Evolutionary conservation across 306 rosid species (phyloP), one percentile per base, ranked within the genome.

Genomic region (Chamaecrista fasciculata): DNA sequence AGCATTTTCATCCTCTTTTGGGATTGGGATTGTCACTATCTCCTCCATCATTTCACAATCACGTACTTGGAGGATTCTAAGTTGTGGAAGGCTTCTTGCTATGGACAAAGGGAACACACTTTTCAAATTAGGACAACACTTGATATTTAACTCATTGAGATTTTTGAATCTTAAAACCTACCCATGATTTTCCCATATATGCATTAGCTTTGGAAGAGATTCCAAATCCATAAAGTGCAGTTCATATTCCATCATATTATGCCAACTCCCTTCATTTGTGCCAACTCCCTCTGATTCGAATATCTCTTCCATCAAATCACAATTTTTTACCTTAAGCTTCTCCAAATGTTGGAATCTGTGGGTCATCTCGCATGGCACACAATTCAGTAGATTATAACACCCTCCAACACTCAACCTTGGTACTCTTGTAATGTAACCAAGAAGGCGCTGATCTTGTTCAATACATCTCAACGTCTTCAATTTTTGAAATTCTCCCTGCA

Each of bases 161-260:
- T 37, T 9, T 11, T 16, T 9, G 6, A 61, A 72, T 37, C 51
- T 18, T 8, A 15, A 15, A 0, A 5, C 1, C 1, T 11, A 12
- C 28, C 2, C 11, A 25, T 15, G 62, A 39, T 18, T 62, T 62
- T 7, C 37, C 70, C 71, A 63, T 6, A 62, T 51, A 47, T 51
- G 55, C 21, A 24, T 63, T 12, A 51, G 25, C 19, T 62, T 60
- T 6, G 69, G 69, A 4, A 60, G 29, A 2, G 15, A 34, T 31
- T 0, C 0, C 39, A 71, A 47, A 0, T 0, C 0, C 1, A 60
- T 2, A 0, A 0, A 0, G 0, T 0, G 0, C 42, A 19, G 6
- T 5, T 60, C 8, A 18, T 25, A 55, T 1, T n/a, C 20, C 29
- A 69, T 7, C 15, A 2, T 29, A 8, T 0, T 23, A 23, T 43